Evolutionary conservation across 495 filamentous ascomycete genomes (phyloP).

Genomic region (Aspergillus funiculosus): DNA sequence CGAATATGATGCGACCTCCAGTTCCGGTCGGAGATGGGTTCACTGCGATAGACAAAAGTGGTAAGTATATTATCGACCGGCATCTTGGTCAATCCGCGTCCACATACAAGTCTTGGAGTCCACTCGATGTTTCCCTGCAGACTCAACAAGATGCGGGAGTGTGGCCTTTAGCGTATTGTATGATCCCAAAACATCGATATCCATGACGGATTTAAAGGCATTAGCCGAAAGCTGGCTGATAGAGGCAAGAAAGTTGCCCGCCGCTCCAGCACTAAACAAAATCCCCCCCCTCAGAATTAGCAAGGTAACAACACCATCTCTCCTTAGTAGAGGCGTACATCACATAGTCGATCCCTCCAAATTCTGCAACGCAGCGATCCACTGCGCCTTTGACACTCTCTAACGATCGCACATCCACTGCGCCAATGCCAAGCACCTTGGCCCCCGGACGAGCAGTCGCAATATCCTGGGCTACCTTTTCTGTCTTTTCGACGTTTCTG

Average conservation of each 20-base stretch:
- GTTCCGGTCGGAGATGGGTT: conserved; percentile 46
- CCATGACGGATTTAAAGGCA: conserved; percentile 92
- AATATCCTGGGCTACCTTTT: conserved; percentile 71
- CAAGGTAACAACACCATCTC: background rate
- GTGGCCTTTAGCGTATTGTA: conserved; percentile 95
- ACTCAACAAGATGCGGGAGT: conserved; percentile 68
- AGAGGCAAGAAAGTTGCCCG: conserved; percentile 92
- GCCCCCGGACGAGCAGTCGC: conserved; percentile 68
- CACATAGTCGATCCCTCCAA: conserved; percentile 88
- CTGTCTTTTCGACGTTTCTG: conserved; percentile 84
- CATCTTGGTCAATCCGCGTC: too few species aligned
- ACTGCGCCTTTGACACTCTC: conserved; percentile 67
- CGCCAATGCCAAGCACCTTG: conserved; percentile 79
- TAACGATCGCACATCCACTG: conserved; percentile 73
- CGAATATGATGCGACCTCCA: conserved; percentile 80
- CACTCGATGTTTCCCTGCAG: conserved; percentile 55
- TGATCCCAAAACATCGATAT: conserved; percentile 90
- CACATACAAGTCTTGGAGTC: conserved; percentile 43
- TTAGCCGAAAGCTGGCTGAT: conserved; percentile 76
- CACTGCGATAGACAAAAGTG: conserved; percentile 16
- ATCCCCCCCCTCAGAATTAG: conserved; percentile 14
- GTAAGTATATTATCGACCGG: conserved; percentile 1
- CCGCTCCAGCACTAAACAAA: conserved; percentile 73
- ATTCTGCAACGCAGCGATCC: conserved; percentile 68
- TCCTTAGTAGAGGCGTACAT: conserved; percentile 60